A percentile compares a stretch with the other conserved stretches of the same genome.
Conservation (phyloP, 495 filamentous ascomycete genomes). For the Platismatia glauca region DNA sequence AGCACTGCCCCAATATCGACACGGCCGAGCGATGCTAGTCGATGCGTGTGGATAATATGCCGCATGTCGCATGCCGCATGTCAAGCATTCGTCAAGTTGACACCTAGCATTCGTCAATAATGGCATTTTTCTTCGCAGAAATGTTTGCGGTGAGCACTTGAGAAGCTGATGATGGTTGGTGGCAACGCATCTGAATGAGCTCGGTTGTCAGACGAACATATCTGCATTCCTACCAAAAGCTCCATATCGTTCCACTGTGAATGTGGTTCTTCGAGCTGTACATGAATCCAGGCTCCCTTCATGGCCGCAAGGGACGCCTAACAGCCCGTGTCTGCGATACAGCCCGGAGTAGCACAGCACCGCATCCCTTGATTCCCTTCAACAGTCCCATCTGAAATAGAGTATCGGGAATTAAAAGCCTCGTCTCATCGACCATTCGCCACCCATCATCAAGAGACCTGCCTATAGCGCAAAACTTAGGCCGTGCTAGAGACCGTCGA, state of each 20-base stretch:
- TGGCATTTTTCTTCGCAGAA: neutral
- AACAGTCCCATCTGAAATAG: no score
- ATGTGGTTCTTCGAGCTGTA: no score
- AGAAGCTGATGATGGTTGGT: neutral
- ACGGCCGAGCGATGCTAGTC: constrained; percentile 3
- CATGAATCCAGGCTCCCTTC: neutral
- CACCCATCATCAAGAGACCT: neutral
- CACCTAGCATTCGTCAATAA: neutral
- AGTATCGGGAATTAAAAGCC: neutral
- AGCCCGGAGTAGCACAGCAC: neutral
- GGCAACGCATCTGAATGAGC: neutral
- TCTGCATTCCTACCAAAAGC: neutral
- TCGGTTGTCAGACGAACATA: neutral
- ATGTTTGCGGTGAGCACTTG: neutral
- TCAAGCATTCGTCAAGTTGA: neutral
- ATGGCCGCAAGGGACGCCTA: neutral
- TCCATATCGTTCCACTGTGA: no score
- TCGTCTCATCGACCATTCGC: neutral
- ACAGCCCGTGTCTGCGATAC: neutral
- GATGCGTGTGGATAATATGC: constrained; percentile 2
- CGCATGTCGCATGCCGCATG: no score
- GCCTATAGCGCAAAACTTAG: neutral
- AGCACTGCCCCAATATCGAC: no score
- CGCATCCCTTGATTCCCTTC: no score
- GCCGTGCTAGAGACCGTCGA: neutral